A percentile compares a stretch with the other conserved stretches of the same genome.
phyloP scores from a whole-genome alignment of 1,284 basidiomycete genomes.

The Heterobasidion occidentale region DNA sequence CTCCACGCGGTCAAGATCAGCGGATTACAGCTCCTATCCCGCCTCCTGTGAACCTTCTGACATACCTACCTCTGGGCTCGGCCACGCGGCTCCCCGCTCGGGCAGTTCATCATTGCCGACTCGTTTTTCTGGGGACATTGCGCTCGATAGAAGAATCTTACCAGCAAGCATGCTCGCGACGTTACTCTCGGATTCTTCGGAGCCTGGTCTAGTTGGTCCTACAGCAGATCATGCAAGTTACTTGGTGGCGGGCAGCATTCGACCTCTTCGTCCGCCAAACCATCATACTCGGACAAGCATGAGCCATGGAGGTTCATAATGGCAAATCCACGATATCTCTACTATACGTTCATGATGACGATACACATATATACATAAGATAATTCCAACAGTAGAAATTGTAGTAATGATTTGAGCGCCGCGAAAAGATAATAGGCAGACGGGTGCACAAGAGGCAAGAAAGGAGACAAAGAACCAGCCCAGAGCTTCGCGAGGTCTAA shows the following conservation, averaged over 20 bases:
- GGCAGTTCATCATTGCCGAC: background rate
- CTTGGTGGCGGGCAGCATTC: background rate
- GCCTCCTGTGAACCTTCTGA: background rate
- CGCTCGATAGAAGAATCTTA: background rate
- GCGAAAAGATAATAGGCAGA: background rate
- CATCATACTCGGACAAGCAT: background rate
- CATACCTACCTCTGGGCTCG: background rate
- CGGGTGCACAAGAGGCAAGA: background rate
- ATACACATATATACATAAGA: background rate
- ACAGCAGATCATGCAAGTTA: background rate
- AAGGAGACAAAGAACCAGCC: too few relatives aligned
- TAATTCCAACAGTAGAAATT: too few relatives aligned
- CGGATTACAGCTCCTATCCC: background rate
- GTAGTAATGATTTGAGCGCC: too few relatives aligned
- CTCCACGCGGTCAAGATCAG: background rate
- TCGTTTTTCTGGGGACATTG: background rate
- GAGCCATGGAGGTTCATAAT: background rate
- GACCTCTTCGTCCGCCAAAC: background rate
- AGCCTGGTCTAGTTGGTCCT: background rate
- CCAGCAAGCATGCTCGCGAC: background rate
- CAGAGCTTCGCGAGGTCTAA: background rate
- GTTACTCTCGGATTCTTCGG: background rate
- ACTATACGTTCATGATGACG: background rate
- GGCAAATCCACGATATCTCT: too few relatives aligned
- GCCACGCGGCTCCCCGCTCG: background rate